Base-by-base conservation (phyloP, 2,329 filamentous ascomycete species). In the Byssochlamys sp. region DNA sequence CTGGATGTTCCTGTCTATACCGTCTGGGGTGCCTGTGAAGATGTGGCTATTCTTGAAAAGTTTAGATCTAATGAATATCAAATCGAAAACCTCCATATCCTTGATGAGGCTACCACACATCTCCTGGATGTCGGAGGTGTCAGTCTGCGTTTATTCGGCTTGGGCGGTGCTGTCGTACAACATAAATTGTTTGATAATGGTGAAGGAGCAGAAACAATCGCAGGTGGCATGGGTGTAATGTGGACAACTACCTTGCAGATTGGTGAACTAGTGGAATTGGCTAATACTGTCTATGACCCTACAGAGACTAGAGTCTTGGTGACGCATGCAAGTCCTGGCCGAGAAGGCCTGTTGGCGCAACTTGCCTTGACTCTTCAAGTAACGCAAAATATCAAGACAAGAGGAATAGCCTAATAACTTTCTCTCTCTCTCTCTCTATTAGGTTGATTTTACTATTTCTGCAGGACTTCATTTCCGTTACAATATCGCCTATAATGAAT, bases 141-240 rank as follows among this genome's bases (percentile, higher is more conserved):
- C 57, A 97, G 97, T 81, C 84, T 99, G 63, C 89, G 94, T 68
- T 82, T 99, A 53, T 84, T 99, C 29, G 94, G 94, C 61, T 81
- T 99, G 33, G 94, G 94, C 63, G 94, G 94, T 67, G 94, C 94
- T 6, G 92, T 99, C 4, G 94, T 99, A 59, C 99, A 99, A 91
- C 94, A 99, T 81, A 99, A 99, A 81, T 84, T 99, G 19, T 99
- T 99, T 69, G 94, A 99, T 74, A 99, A 99, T 65, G 94, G 94
- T 56, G 94, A 99, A 71, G 94, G 94, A 60, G 87, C 92, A 74
- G 99, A 94, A 54, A 99, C 95, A 1, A 99, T 99, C 74, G 94
- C 94, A 24, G 94, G 94, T 71, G 94, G 94, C 24, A 94, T 97
- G 74, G 94, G 94, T 60, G 99, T 94, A 51, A 99, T 99, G 94